Base-by-base conservation (phyloP, 208 protist genomes). In the Acanthamoeba rhysodes region DNA sequence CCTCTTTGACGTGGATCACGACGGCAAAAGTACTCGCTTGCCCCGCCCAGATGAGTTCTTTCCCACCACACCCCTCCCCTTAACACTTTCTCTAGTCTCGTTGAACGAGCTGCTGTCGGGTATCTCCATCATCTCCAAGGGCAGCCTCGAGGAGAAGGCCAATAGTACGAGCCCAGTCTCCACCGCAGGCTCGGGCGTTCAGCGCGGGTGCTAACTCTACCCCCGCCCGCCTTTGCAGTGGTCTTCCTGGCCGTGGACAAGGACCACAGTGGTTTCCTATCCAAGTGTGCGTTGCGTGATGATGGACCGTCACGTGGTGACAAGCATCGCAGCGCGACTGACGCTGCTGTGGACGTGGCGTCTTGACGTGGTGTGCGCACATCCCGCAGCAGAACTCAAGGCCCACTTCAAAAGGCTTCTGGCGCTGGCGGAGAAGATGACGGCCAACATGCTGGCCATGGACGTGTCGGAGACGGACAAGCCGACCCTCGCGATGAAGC, bases 91-190 rank as follows among this genome's bases (percentile, higher is more conserved):
- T 41, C 37, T 41, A 78, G 70, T 78, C n/a, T 34, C 34, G 34
- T 16, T 78, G 70, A 48, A 78, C 4, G 70, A 78, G 32, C 70
- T 78, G 24, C 34, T 78, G 70, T 20, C 70, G 29, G 70, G 70
- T 29, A 34, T 78, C 32, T 32, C 70, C 70, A 48, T 78, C 70
- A 18, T 78, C 70, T 34, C 70, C 34, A 48, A 78, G 70, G 70
- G 70, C 70, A 32, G n/a, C 0, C 70, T 78, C 0, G 70, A 78
- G 70, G 70, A 78, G 70, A 78, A 78, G 70, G 70, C 70, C 24
- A 78, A 78, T 8, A 22, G 70, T 78, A 8, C 37, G 37, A 7
- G 32, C 4, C 20, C 32, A 8, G 12, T 18, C 70, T 24, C n/a
- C n/a, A n/a, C n/a, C n/a, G n/a, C n/a, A n/a, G n/a, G n/a, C n/a